Evolutionary conservation across 2,329 filamentous ascomycete genomes (phyloP), one percentile per base, ranked within the genome.

Genomic region (Cercospora sp.): DNA sequence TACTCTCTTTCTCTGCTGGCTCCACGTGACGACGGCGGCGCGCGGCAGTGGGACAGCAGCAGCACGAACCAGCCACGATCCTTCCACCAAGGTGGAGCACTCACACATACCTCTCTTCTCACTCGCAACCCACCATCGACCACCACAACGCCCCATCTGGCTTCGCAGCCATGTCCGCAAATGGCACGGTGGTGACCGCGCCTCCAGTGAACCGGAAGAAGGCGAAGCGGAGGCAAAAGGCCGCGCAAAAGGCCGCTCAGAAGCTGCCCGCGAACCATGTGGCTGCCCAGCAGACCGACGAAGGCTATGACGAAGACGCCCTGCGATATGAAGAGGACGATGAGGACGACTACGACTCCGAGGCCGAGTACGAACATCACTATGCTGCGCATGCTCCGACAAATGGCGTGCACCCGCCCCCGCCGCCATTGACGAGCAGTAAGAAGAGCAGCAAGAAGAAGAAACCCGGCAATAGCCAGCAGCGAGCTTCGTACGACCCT

Each of bases 151-250:
- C 69, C 71, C 23, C 70, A 69, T 68, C 65, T n/a, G 48, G 69
- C 39, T 51, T 69, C 39, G 26, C 74, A 73, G 82, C 62, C 58
- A 70, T 70, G 69, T 66, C 71, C 28, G 48, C 62, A 23, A 64
- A 64, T 33, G 62, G 62, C 23, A 39, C 30, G 74, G 75, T 81
- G 72, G 72, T 79, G 31, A 77, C 77, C 31, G 78, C 70, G 61
- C 73, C 77, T 55, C 68, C 79, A 18, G 90, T 94, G 62, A 97
- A 97, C 81, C 89, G 92, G 77, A 97, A 97, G 85, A 98, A 97
- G 84, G 91, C 95, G 80, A 97, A 97, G 85, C 89, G 94, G 73
- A 88, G 94, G 72, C 90, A 92, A 77, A 97, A 97, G 79, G 85
- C 87, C 81, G 91, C 91, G 36, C 91, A 92, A 69, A 87, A 90